phyloP scores from a whole-genome alignment of 306 rosid genomes.

The Canavalia gladiata region DNA sequence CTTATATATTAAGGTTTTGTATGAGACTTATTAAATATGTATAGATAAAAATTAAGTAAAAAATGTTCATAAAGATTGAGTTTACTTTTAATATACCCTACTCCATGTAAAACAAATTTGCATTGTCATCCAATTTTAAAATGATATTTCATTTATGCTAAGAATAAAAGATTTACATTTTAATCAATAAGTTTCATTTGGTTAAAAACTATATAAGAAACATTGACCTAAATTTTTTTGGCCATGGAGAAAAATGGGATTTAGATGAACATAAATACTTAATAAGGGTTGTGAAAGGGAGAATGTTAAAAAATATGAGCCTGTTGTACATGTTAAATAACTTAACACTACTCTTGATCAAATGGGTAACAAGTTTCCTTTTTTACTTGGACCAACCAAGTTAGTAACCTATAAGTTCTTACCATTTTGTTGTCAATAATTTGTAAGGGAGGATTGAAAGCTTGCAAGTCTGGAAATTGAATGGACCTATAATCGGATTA shows the following conservation, averaged over 20 bases:
- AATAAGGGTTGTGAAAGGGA: not conserved
- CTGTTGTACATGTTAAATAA: not conserved
- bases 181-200: not conserved
- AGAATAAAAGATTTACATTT: not conserved
- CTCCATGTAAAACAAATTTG: not conserved
- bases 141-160: too few relatives aligned
- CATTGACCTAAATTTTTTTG: too few relatives aligned
- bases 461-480: not conserved
- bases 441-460: not conserved
- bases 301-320: not conserved
- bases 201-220: not conserved
- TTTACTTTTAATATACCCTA: not conserved
- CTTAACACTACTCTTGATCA: slow-evolving; percentile 16
- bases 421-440: not conserved
- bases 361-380: slow-evolving; percentile 28
- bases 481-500: slow-evolving; percentile 15
- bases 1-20: not conserved
- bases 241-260: too few relatives aligned
- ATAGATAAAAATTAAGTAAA: not conserved
- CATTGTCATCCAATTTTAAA: too few relatives aligned
- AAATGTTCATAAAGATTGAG: too few relatives aligned
- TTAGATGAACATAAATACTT: not conserved
- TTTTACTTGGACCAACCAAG: slow-evolving; percentile 58
- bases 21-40: not conserved
- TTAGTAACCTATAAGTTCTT: not conserved